These are phyloP conservation scores for Ogataea naganishii DNA, from an alignment of 805 yeast species.

Conservation along the genomic window DNA sequence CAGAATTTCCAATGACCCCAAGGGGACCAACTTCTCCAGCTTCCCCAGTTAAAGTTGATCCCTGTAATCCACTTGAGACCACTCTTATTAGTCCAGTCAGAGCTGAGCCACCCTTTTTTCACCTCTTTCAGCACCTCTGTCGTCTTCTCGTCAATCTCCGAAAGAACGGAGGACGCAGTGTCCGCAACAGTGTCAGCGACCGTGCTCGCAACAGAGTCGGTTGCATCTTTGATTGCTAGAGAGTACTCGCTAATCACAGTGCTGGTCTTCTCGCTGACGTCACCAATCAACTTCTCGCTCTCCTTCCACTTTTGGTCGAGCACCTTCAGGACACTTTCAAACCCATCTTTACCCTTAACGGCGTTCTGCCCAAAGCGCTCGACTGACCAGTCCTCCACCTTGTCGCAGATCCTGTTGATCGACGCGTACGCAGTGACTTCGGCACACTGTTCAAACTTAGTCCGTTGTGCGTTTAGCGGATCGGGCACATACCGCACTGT, in stretches of 20 bases:
- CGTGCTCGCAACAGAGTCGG: too few relatives aligned
- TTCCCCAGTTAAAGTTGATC: constrained; percentile 7
- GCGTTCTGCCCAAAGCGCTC: constrained; percentile 89
- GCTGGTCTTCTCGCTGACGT: constrained; percentile 14
- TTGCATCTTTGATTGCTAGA: too few relatives aligned
- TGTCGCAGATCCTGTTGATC: constrained; percentile 60
- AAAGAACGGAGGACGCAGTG: constrained; percentile 14
- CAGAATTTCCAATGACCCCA: not conserved
- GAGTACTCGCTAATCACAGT: constrained; percentile 11
- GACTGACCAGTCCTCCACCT: constrained; percentile 87
- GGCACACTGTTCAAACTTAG: constrained; percentile 74
- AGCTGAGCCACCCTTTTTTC: constrained; percentile 6
- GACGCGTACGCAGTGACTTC: constrained; percentile 81
- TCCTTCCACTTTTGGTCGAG: constrained; percentile 29
- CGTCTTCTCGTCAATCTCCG: constrained; percentile 17
- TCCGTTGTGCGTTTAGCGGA: constrained; percentile 39
- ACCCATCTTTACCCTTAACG: constrained; percentile 69
- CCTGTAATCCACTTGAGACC: constrained; percentile 9
- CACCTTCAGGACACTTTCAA: constrained; percentile 64
- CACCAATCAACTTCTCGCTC: constrained; percentile 6
- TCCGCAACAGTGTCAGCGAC: too few relatives aligned
- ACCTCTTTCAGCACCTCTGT: constrained; percentile 17
- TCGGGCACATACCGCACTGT: constrained; percentile 79
- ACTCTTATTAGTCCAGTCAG: constrained; percentile 3
- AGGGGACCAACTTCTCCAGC: not conserved